Evolutionary conservation across 768 basidiomycete genomes (phyloP).

Genomic region (Boletus huronensis): DNA sequence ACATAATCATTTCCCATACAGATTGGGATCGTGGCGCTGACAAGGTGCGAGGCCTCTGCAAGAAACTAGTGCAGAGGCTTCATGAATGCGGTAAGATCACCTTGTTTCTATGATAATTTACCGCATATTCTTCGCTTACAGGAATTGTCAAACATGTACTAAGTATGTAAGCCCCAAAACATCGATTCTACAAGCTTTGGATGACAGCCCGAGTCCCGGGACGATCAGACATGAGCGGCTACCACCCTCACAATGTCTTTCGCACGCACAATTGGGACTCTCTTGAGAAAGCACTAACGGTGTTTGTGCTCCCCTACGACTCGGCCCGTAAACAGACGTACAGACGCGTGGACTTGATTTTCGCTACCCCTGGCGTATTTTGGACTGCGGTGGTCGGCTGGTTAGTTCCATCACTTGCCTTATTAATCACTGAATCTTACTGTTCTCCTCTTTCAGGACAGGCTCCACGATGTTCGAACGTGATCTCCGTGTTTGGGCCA

Average conservation of each 20-base stretch:
- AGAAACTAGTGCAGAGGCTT: constrained; percentile 54
- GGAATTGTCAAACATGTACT: constrained; percentile 81
- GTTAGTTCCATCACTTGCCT: constrained; percentile 36
- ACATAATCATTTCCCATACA: constrained; percentile 82
- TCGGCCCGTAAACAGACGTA: constrained; percentile 40
- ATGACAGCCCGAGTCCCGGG: constrained; percentile 10
- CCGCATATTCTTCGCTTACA: constrained; percentile 20
- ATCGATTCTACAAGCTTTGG: neutral
- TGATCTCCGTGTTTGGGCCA: constrained; percentile 75
- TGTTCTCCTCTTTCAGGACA: constrained; percentile 46
- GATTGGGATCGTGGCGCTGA: constrained; percentile 40
- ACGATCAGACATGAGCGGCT: constrained; percentile 53
- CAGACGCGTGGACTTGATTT: constrained; percentile 82
- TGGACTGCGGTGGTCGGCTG: constrained; percentile 91
- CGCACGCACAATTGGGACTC: constrained; percentile 69
- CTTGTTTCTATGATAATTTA: neutral
- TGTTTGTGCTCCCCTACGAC: constrained; percentile 60
- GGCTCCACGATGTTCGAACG: constrained; percentile 90
- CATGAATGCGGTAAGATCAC: constrained; percentile 50
- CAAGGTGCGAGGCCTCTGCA: constrained; percentile 60
- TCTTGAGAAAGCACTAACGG: constrained; percentile 80
- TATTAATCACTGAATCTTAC: neutral
- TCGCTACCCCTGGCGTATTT: constrained; percentile 70
- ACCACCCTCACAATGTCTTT: constrained; percentile 52
- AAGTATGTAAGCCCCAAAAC: constrained; percentile 51